Conservation (phyloP, 2,329 filamentous ascomycete genomes). For the Xylariaceae sp. region DNA sequence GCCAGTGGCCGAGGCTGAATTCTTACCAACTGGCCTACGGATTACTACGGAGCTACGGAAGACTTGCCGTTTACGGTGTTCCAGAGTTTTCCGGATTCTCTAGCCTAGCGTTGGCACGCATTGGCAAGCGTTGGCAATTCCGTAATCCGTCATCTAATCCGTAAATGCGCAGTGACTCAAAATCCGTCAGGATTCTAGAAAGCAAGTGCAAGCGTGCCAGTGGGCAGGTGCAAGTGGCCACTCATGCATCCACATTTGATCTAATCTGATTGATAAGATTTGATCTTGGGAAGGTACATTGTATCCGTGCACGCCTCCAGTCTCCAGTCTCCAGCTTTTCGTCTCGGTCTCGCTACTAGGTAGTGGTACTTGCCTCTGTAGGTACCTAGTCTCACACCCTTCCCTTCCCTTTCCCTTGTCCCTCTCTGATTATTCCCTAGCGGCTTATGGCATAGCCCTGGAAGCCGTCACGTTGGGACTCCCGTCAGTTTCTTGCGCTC, state of each 20-base stretch:
- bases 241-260: slow-evolving; percentile 6
- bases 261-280: slow-evolving; percentile 23
- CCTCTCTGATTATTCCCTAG: neutral
- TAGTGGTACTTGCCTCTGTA: too few species aligned
- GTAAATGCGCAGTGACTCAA: too few species aligned
- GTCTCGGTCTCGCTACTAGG: neutral
- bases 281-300: slow-evolving; percentile 1
- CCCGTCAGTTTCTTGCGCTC: neutral
- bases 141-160: too few species aligned
- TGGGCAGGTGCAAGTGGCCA: neutral
- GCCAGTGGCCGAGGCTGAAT: too few species aligned
- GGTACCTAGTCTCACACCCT: too few species aligned
- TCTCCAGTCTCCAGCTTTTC: neutral
- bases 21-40: neutral
- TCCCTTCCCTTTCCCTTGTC: neutral
- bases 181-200: neutral
- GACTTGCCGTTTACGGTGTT: neutral
- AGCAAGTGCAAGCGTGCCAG: neutral
- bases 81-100: too few species aligned
- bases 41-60: neutral
- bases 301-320: neutral
- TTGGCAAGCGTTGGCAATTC: too few species aligned
- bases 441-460: neutral
- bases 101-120: too few species aligned
- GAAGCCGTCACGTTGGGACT: neutral